Conservation (phyloP, 768 basidiomycete species). For the Suillus americanus region DNA sequence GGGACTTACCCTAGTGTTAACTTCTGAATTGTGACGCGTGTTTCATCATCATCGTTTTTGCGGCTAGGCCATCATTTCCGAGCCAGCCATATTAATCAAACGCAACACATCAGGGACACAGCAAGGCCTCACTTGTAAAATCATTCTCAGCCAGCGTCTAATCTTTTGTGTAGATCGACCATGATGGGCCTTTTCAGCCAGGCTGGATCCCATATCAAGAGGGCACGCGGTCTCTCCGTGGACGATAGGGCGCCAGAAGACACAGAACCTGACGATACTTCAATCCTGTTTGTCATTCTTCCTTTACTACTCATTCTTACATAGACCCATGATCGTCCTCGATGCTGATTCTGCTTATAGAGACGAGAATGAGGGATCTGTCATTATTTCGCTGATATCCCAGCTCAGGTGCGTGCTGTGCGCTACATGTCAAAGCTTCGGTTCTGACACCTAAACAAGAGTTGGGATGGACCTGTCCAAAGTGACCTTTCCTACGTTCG, state of each 20-base stretch:
- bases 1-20: not conserved
- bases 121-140: not conserved
- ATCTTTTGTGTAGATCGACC: slow-evolving; percentile 19
- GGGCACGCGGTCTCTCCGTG: slow-evolving; percentile 66
- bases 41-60: not conserved
- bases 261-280: slow-evolving; percentile 86
- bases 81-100: slow-evolving; percentile 2
- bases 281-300: slow-evolving; percentile 68
- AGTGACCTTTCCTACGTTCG: slow-evolving; percentile 93
- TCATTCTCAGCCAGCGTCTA: not conserved
- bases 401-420: slow-evolving; percentile 67
- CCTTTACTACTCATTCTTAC: slow-evolving; percentile 23
- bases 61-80: not conserved
- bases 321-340: slow-evolving; percentile 28
- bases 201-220: slow-evolving; percentile 61
- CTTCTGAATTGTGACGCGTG: not conserved
- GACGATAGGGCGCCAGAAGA: slow-evolving; percentile 77
- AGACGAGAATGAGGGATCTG: slow-evolving; percentile 92
- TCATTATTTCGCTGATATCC: slow-evolving; percentile 83
- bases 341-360: slow-evolving; percentile 46
- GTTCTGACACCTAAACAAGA: slow-evolving; percentile 38
- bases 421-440: not conserved
- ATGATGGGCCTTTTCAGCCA: slow-evolving; percentile 84
- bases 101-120: slow-evolving; percentile 2
- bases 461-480: slow-evolving; percentile 97